Conservation (phyloP, 176 grass and related monocot species). For the Dactylis glomerata region DNA sequence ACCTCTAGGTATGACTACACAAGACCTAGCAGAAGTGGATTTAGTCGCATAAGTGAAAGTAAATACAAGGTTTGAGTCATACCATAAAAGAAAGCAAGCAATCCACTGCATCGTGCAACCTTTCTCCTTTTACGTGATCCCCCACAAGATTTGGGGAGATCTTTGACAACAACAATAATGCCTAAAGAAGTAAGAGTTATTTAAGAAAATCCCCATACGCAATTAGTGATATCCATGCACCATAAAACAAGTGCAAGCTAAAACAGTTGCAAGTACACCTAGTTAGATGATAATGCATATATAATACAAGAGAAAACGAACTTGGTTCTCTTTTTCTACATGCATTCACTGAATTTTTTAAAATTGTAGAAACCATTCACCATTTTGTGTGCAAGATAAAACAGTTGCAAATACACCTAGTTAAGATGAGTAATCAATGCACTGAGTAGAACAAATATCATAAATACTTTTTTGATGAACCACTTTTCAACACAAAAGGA, state of each 20-base stretch:
- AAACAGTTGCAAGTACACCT: no score
- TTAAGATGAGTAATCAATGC: not conserved
- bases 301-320: not conserved
- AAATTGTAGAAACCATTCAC: not conserved
- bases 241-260: not conserved
- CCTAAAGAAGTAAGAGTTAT: conserved; percentile 9
- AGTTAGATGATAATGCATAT: not conserved
- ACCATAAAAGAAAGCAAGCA: conserved; percentile 40
- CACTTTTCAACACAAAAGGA: not conserved
- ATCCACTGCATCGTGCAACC: conserved; percentile 29
- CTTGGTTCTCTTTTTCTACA: not conserved
- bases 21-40: not conserved
- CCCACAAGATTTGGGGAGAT: conserved; percentile 11
- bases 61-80: not conserved
- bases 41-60: not conserved
- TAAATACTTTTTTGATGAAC: not conserved
- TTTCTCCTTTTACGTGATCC: conserved; percentile 17
- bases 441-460: rapidly evolving
- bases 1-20: not conserved
- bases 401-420: not conserved
- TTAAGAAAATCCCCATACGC: not conserved
- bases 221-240: not conserved
- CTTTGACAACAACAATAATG: conserved; percentile 25
- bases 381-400: not conserved
- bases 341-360: not conserved